Base-by-base conservation (phyloP, 345 rosid genomes). In the Combretum micranthum region DNA sequence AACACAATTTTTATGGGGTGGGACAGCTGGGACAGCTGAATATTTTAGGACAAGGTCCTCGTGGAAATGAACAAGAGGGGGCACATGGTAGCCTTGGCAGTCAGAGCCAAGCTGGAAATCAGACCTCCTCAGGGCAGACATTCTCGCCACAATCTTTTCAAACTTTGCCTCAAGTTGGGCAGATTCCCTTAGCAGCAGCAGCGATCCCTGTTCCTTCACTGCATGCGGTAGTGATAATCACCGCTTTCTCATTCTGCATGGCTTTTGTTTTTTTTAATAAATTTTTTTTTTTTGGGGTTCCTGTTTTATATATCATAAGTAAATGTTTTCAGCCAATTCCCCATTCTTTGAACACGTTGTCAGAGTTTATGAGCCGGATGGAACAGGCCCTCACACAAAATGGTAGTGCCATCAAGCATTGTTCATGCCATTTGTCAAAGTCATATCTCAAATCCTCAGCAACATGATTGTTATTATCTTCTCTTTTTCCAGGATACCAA, bases 341-440 rank as follows among this genome's bases (percentile, higher is more conserved):
- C 2, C 90, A 89, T 79, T 85, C 97, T 21, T 50, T 93, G 68
- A 83, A 64, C 60, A 87, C 95, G 15, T 71, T 89, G 58, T 55
- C 75, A 17, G 99, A 83, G 76, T 89, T 87, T 64, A 87, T 89
- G 76, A 62, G 32, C 62, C 77, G 62, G 65, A 79, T 93, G 97
- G 96, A 85, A 71, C 82, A 73, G 70, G 72, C 77, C 19, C 74
- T 87, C 32, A 62, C 85, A 13, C 92, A 71, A 68, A 68, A 72
- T 83, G 96, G 97, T 93, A 62, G 66, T 49, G 10, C 10, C 39
- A 5, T 32, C 39, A 32, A 32, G 39, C 39, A 32, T 11, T 4
- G 0, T 9, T 32, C 39, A 7, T 32, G 39, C 9, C 6, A 32
- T 32, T 32, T 25, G 9, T 4, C 32, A 32, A 32, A 32, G 10